phyloP scores from a whole-genome alignment of 1,139 yeast genomes.

The Saccharomycopsis crataegensis region DNA sequence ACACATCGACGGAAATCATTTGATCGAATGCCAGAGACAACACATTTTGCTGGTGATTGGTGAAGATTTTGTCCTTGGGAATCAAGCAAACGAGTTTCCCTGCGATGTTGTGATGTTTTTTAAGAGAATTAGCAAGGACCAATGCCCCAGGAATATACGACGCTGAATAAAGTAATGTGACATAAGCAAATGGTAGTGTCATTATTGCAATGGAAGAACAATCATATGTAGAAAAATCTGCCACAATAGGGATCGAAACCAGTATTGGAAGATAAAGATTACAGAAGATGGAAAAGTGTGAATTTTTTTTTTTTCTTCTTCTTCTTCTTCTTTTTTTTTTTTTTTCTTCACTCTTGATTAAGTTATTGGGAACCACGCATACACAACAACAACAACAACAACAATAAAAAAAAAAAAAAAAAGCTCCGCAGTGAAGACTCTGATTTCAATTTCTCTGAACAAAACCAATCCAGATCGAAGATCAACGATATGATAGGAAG shows the following conservation, averaged over 20 bases:
- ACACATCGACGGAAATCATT: slow-evolving; percentile 29
- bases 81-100: slow-evolving; percentile 1
- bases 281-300: too few relatives aligned
- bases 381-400: too few relatives aligned
- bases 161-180: slow-evolving; percentile 57
- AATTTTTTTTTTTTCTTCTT: neutral
- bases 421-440: too few relatives aligned
- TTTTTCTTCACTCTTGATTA: too few relatives aligned
- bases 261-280: too few relatives aligned
- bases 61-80: slow-evolving; percentile 1
- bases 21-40: slow-evolving; percentile 25
- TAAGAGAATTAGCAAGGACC: slow-evolving; percentile 6
- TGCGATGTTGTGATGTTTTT: neutral
- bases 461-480: too few relatives aligned
- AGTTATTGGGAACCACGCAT: too few relatives aligned
- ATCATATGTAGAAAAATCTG: too few relatives aligned
- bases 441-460: too few relatives aligned
- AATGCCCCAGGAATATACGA: slow-evolving; percentile 68
- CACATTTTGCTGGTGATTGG: slow-evolving; percentile 21
- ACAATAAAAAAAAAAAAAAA: too few relatives aligned
- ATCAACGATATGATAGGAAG: too few relatives aligned
- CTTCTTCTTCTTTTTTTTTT: neutral
- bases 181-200: slow-evolving; percentile 41
- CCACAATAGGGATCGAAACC: too few relatives aligned
- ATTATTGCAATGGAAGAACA: neutral